Evolutionary conservation across 2,329 filamentous ascomycete species (phyloP), one percentile per base, ranked within the genome.

Genomic region (Aspergillus bombycis): DNA sequence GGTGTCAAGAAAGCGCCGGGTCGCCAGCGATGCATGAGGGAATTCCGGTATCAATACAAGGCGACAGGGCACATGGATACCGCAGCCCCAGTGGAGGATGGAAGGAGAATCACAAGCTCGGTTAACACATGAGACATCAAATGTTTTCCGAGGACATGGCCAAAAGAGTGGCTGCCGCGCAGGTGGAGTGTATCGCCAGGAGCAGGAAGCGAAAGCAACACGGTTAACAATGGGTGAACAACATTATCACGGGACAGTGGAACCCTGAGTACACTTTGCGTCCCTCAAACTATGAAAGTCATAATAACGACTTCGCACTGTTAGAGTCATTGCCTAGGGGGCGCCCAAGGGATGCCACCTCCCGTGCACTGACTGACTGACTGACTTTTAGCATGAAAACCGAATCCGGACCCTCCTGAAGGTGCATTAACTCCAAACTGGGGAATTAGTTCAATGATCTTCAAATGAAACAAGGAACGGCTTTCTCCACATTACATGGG

Each of bases 391-490:
- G 38, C 30, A n/a, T 14, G 19, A 19, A 56, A 38, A 41, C n/a
- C 48, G 56, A 36, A 23, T 55, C n/a, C n/a, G 21, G 32, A 57
- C 23, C 26, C 10, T n/a, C 52, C 26, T 36, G n/a, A 12, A 12
- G 32, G 32, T 32, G 28, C 16, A 32, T 58, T 16, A 48, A 26
- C 14, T 45, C 43, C 21, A 50, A 58, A 48, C 36, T 21, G 56
- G 43, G 26, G 43, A 48, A 23, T 48, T 48, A 32, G 30, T 58
- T 48, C 26, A 36, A 50, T 46, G 56, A 58, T 58, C 56, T 3
- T 21, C 43, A 12, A 23, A 19, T n/a, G 28, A 48, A 48, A 36
- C 41, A 48, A 48, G 56, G 43, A 50, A 58, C n/a, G 28, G 30
- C 43, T 46, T 34, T 34, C 56, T 46, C 41, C 41, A 34, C 56